Conservation (phyloP, 2,329 filamentous ascomycete species). For the Colletotrichum sp. region DNA sequence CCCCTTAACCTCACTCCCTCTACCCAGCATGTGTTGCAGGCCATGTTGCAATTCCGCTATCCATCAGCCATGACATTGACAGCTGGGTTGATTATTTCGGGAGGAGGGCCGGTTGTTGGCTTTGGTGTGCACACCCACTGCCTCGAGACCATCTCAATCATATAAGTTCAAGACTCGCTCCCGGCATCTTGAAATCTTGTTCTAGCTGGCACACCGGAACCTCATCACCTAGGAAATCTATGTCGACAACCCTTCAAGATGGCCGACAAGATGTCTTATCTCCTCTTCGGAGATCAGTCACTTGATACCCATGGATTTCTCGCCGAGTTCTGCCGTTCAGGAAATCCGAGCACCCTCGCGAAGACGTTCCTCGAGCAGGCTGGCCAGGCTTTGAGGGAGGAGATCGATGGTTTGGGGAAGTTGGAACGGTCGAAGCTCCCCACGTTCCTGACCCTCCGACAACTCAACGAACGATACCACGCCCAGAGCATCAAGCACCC, state of each 20-base stretch:
- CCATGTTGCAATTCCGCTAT: conserved; percentile 23
- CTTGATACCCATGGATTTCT: conserved; percentile 70
- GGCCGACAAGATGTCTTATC: conserved; percentile 55
- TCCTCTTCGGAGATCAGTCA: conserved; percentile 76
- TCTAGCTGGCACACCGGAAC: conserved; percentile 18
- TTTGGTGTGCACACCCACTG: conserved; percentile 10
- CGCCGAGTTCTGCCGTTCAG: conserved; percentile 54
- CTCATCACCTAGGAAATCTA: conserved; percentile 26
- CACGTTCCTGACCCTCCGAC: conserved; percentile 65
- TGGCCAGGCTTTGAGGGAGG: conserved; percentile 62
- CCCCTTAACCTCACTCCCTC: conserved; percentile 20
- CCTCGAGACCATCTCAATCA: conserved; percentile 14
- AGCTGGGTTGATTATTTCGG: conserved; percentile 28
- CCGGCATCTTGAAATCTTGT: conserved; percentile 8
- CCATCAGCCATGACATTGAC: conserved; percentile 23
- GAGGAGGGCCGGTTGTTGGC: conserved; percentile 4
- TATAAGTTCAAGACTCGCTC: conserved; percentile 25
- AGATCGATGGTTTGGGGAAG: conserved; percentile 62
- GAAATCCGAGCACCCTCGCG: conserved; percentile 56
- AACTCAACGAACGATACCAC: conserved; percentile 70
- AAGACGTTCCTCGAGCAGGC: conserved; percentile 66
- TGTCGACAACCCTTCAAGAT: conserved; percentile 38
- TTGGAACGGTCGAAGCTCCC: conserved; percentile 65
- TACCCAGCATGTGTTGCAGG: conserved; percentile 17
- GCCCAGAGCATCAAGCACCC: conserved; percentile 61